These are phyloP conservation scores for Aethionema arabicum DNA, from an alignment of 345 rosid species.

Conservation along the genomic window DNA sequence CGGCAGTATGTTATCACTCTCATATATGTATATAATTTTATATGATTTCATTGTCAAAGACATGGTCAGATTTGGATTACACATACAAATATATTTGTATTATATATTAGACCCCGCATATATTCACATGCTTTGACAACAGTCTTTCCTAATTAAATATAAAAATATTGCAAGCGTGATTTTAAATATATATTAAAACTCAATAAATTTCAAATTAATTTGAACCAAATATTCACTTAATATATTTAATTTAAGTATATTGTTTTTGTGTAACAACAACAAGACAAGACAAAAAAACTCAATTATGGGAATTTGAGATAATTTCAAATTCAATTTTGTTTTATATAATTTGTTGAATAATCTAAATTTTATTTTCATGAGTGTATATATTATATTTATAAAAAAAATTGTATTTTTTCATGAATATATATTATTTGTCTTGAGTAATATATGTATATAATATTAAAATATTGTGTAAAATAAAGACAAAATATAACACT, in stretches of 20 bases:
- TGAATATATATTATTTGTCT: neutral
- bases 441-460: neutral
- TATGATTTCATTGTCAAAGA: slow-evolving; percentile 9
- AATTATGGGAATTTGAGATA: slow-evolving; percentile 19
- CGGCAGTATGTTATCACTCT: neutral
- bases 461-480: slow-evolving; percentile 4
- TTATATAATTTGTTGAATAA: slow-evolving; percentile 4
- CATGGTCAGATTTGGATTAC: slow-evolving; percentile 25
- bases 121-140: slow-evolving; percentile 25
- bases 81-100: slow-evolving; percentile 14
- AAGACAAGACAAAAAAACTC: slow-evolving; percentile 5
- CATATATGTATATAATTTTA: neutral
- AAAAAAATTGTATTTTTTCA: slow-evolving; percentile 17
- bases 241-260: too few relatives aligned
- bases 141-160: neutral
- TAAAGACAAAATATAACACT: slow-evolving; percentile 27
- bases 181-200: neutral
- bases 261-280: neutral
- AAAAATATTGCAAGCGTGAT: neutral
- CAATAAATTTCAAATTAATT: slow-evolving; percentile 5
- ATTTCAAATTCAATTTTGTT: slow-evolving; percentile 23
- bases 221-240: slow-evolving; percentile 6
- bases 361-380: too few relatives aligned
- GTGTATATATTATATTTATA: neutral
- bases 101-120: slow-evolving; percentile 5